Conservation (phyloP, 2,329 filamentous ascomycete genomes). For the Sphaerostilbella broomeana region DNA sequence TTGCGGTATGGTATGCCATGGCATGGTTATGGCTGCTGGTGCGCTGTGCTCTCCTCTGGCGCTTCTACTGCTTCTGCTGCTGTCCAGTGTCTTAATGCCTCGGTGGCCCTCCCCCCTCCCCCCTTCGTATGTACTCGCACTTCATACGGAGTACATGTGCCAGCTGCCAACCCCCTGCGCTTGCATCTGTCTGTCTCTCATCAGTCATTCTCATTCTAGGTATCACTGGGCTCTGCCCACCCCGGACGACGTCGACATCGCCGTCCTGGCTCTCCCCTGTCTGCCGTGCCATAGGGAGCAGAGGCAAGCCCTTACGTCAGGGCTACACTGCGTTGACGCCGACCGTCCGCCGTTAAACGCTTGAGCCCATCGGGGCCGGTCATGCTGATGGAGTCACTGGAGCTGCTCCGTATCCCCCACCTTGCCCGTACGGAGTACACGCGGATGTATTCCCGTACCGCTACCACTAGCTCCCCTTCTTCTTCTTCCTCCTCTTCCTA, state of each 20-base stretch:
- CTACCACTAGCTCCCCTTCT: too few relatives aligned
- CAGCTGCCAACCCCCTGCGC: too few relatives aligned
- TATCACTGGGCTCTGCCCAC: conserved; percentile 1
- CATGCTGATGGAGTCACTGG: conserved; percentile 2
- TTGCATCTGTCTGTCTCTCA: conserved; percentile 1
- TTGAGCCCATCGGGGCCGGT: conserved; percentile 11
- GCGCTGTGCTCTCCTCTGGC: too few relatives aligned
- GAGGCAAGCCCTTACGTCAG: conserved; percentile 14
- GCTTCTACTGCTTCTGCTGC: too few relatives aligned
- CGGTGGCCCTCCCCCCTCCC: too few relatives aligned
- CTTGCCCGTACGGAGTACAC: conserved; percentile 13
- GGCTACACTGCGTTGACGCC: conserved; percentile 13
- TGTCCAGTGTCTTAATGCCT: too few relatives aligned
- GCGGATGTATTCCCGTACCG: conserved; percentile 8
- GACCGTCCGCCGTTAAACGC: conserved; percentile 11
- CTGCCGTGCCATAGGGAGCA: not conserved
- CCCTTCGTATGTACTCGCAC: too few relatives aligned
- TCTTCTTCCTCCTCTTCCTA: not conserved
- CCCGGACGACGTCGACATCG: conserved; percentile 9
- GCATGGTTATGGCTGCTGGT: too few relatives aligned
- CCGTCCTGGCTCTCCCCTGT: conserved; percentile 6
- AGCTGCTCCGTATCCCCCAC: conserved; percentile 11
- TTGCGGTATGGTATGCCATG: too few relatives aligned
- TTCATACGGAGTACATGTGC: too few relatives aligned
- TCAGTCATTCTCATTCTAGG: not conserved